These are phyloP conservation scores for Schizophyllum amplum DNA, from an alignment of 1,284 basidiomycete genomes.

Conservation along the genomic window DNA sequence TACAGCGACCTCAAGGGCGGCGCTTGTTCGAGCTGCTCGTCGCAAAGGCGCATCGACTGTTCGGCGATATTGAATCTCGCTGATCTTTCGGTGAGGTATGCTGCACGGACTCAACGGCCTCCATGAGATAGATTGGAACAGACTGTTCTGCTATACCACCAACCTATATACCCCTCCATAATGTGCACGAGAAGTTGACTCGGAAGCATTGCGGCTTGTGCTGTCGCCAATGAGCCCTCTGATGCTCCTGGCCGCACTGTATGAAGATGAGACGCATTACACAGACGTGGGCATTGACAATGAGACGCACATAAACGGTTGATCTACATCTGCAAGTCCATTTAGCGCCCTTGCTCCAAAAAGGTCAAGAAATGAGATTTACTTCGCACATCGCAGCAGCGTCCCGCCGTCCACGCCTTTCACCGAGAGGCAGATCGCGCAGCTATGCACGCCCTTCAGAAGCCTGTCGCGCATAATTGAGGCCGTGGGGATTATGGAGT, in stretches of 20 bases:
- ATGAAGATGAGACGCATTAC: neutral
- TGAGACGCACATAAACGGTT: neutral
- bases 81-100: too few relatives aligned
- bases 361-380: too few relatives aligned
- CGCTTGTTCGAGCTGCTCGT: neutral
- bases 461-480: too few relatives aligned
- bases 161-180: neutral
- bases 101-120: too few relatives aligned
- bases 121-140: neutral
- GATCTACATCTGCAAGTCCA: neutral
- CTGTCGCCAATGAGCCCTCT: neutral
- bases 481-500: too few relatives aligned
- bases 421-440: too few relatives aligned
- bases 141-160: neutral
- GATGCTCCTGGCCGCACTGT: neutral
- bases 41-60: too few relatives aligned
- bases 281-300: neutral
- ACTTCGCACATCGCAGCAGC: too few relatives aligned
- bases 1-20: neutral
- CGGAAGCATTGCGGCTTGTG: neutral
- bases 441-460: too few relatives aligned
- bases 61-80: too few relatives aligned
- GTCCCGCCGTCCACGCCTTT: too few relatives aligned
- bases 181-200: neutral
- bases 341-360: neutral